phyloP scores from a whole-genome alignment of 1,284 basidiomycete genomes.

The Ganoderma lingzhi region DNA sequence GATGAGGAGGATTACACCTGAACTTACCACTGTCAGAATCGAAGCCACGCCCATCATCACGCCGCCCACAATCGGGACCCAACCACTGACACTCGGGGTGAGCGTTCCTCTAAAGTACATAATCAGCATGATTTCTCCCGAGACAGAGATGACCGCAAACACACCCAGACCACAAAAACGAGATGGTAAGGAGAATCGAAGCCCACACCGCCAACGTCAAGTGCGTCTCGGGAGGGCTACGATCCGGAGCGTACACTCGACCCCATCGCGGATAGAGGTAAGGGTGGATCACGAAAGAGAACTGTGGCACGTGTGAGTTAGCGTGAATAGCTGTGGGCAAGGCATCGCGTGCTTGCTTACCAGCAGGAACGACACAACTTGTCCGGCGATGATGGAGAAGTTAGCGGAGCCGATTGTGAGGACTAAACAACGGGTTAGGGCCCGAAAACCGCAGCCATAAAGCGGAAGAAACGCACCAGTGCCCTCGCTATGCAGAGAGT shows the following conservation, averaged over 20 bases:
- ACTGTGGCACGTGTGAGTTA: neutral
- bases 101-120: neutral
- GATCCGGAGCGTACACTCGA: neutral
- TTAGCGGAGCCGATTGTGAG: neutral
- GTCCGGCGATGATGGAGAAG: neutral
- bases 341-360: neutral
- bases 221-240: constrained; percentile 1
- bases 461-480: neutral
- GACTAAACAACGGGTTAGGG: neutral
- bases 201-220: neutral
- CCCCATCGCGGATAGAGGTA: constrained; percentile 1
- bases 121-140: neutral
- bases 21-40: neutral
- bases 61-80: constrained; percentile 3
- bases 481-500: neutral
- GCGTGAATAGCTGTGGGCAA: neutral
- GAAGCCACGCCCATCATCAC: neutral
- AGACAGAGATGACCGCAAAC: neutral
- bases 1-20: neutral
- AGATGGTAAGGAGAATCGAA: neutral
- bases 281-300: neutral
- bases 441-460: neutral
- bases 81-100: neutral
- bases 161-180: neutral
- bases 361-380: neutral